These are phyloP conservation scores for Hypomyces perniciosus DNA, from an alignment of 2,329 filamentous ascomycete genomes.

Conservation along the genomic window DNA sequence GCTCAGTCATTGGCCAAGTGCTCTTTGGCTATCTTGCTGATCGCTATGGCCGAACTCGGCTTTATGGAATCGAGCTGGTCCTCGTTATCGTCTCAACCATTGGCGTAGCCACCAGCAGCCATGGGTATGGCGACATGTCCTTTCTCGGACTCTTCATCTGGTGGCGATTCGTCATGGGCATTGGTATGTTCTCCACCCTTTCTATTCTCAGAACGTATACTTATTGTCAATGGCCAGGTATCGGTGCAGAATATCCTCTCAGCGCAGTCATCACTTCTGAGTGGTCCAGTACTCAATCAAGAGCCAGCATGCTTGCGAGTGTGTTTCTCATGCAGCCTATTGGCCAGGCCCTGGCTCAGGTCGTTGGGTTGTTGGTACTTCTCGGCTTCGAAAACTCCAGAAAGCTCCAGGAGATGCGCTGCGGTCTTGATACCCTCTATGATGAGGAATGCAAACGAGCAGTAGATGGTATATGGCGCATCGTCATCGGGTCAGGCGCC, in stretches of 20 bases:
- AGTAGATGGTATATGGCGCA: constrained; percentile 60
- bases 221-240: constrained; percentile 33
- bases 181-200: constrained; percentile 30
- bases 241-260: constrained; percentile 64
- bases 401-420: constrained; percentile 39
- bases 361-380: constrained; percentile 51
- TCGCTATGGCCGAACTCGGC: constrained; percentile 46
- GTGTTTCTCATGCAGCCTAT: constrained; percentile 67
- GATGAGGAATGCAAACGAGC: constrained; percentile 39
- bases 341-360: constrained; percentile 58
- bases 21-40: constrained; percentile 50
- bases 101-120: constrained; percentile 47
- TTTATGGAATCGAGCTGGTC: constrained; percentile 51
- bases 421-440: constrained; percentile 40
- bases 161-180: constrained; percentile 51
- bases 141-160: constrained; percentile 46
- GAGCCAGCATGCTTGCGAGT: constrained; percentile 60
- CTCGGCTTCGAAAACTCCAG: constrained; percentile 39
- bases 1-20: constrained; percentile 47
- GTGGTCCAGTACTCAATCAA: constrained; percentile 56
- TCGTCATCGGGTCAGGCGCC: constrained; percentile 60
- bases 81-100: constrained; percentile 53
- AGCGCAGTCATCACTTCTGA: constrained; percentile 63
- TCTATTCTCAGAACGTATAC: background rate
- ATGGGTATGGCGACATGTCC: constrained; percentile 43